Conservation (phyloP, 179 eudicot species). For the Sideroxylon spinosum region DNA sequence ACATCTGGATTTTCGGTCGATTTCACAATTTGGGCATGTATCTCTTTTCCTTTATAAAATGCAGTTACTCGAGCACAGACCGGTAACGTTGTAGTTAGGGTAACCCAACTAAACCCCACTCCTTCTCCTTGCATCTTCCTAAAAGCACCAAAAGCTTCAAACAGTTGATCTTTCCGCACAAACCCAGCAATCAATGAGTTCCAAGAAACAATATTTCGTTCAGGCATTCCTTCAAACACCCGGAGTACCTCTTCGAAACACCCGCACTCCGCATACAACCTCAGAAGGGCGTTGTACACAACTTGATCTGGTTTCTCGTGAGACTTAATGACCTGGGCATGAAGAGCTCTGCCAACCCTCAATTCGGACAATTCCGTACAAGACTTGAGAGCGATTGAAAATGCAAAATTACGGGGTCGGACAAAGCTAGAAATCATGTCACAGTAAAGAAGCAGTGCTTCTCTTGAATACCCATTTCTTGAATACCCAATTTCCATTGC, state of each 20-base stretch:
- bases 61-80: slow-evolving; percentile 28
- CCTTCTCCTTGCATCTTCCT: slow-evolving; percentile 35
- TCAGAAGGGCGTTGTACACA: slow-evolving; percentile 31
- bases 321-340: slow-evolving; percentile 35
- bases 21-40: slow-evolving; percentile 35
- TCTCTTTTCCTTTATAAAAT: slow-evolving; percentile 35
- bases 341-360: slow-evolving; percentile 29
- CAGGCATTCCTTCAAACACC: slow-evolving; percentile 36
- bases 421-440: slow-evolving; percentile 24
- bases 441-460: slow-evolving; percentile 33
- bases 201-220: slow-evolving; percentile 35
- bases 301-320: slow-evolving; percentile 32
- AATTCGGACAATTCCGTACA: slow-evolving; percentile 23
- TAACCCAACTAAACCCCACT: slow-evolving; percentile 38
- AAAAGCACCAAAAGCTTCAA: slow-evolving; percentile 31
- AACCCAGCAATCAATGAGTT: slow-evolving; percentile 32
- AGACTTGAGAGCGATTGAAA: slow-evolving; percentile 31
- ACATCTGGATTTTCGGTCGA: slow-evolving; percentile 19
- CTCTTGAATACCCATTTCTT: slow-evolving; percentile 25
- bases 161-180: slow-evolving; percentile 17
- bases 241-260: slow-evolving; percentile 25
- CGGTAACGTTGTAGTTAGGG: slow-evolving; percentile 27
- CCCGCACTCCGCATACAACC: slow-evolving; percentile 30
- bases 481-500: slow-evolving; percentile 46
- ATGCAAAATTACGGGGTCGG: slow-evolving; percentile 27